phyloP scores from a whole-genome alignment of 305 asterid species.

The Fraxinus velutina region DNA sequence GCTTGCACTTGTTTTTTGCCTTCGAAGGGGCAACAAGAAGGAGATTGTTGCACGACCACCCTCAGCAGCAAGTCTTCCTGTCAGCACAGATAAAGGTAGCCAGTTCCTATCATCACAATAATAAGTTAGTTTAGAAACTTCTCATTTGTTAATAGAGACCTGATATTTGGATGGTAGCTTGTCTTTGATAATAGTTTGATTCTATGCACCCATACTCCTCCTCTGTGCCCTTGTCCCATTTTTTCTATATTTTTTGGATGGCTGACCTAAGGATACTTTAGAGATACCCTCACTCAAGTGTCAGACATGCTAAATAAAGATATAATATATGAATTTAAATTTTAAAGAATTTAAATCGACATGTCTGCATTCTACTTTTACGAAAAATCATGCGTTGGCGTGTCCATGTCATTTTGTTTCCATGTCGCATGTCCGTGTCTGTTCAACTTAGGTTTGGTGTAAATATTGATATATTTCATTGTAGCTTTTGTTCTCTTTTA shows the following conservation, averaged over 20 bases:
- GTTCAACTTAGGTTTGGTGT: not conserved
- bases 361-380: not conserved
- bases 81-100: conserved; percentile 50
- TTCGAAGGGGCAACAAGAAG: conserved; percentile 58
- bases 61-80: conserved; percentile 58
- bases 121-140: not conserved
- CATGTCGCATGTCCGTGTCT: not conserved
- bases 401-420: no score
- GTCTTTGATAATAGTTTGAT: not conserved
- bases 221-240: not conserved
- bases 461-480: not conserved
- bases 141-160: conserved; percentile 1
- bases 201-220: not conserved
- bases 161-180: not conserved
- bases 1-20: conserved; percentile 58
- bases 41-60: conserved; percentile 70
- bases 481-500: not conserved
- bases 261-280: not conserved
- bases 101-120: not conserved
- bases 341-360: not conserved
- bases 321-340: no score
- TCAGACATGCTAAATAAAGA: not conserved
- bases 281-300: not conserved
- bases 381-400: not conserved
- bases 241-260: no score